A percentile compares a stretch with the other conserved stretches of the same genome.
Evolutionary conservation across 768 basidiomycete genomes (phyloP).

Genomic region (Rhizopogon vesiculosus): DNA sequence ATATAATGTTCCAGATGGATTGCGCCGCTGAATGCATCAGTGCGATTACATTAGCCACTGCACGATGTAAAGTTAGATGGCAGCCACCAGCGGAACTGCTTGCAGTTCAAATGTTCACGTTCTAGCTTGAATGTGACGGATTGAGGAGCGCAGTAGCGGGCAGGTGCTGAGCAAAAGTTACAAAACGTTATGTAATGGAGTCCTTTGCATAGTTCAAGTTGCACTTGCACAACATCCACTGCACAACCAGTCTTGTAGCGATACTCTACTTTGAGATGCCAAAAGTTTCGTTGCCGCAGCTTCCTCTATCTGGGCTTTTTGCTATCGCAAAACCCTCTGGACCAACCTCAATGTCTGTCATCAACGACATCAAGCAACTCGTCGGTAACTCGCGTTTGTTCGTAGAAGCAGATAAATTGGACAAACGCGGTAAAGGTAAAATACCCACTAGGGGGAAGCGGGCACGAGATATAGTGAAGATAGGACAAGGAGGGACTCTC

Average conservation of each 20-base stretch:
- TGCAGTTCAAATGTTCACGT: too few relatives aligned
- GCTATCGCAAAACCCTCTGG: conserved; percentile 91
- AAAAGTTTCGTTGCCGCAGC: conserved; percentile 44
- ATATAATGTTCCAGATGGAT: too few relatives aligned
- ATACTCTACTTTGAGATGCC: conserved; percentile 47
- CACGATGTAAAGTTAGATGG: too few relatives aligned
- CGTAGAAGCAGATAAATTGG: conserved; percentile 50
- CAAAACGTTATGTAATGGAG: too few relatives aligned
- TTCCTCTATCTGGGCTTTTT: conserved; percentile 80
- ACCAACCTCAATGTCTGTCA: conserved; percentile 85
- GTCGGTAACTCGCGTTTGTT: conserved; percentile 76
- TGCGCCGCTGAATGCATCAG: too few relatives aligned
- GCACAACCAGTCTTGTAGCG: not conserved
- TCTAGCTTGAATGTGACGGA: too few relatives aligned
- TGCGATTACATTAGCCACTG: too few relatives aligned
- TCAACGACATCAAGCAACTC: conserved; percentile 83
- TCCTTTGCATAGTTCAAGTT: too few relatives aligned
- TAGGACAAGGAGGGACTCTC: conserved; percentile 92
- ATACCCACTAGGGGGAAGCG: conserved; percentile 32
- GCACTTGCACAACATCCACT: too few relatives aligned
- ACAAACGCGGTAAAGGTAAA: conserved; percentile 44
- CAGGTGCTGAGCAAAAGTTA: too few relatives aligned
- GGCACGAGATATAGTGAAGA: conserved; percentile 54
- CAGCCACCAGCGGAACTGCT: too few relatives aligned
- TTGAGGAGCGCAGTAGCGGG: too few relatives aligned